phyloP scores from a whole-genome alignment of 495 filamentous ascomycete genomes.

The Lasiosphaeris hirsuta region DNA sequence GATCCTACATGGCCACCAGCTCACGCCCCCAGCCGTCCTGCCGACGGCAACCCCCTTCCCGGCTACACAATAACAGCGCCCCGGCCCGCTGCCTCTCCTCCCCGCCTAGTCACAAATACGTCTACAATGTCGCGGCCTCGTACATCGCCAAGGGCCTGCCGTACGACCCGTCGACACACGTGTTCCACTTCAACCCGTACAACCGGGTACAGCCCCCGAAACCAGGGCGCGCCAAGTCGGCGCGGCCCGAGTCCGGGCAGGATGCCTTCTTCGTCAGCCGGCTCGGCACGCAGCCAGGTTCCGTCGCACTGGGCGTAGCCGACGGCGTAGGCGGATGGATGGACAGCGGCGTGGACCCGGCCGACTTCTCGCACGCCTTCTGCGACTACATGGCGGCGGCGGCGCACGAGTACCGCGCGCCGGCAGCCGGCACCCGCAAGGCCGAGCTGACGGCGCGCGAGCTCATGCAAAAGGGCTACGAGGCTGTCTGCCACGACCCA shows the following conservation, averaged over 20 bases:
- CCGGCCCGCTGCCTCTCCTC: neutral
- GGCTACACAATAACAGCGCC: no score
- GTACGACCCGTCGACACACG: constrained; percentile 66
- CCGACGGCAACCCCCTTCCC: no score
- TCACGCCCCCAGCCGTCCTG: no score
- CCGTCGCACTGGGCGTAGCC: constrained; percentile 78
- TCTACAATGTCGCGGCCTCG: constrained; percentile 64
- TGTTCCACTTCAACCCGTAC: constrained; percentile 73
- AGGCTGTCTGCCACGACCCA: constrained; percentile 69
- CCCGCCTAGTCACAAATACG: constrained; percentile 40
- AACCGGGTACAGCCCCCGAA: constrained; percentile 52
- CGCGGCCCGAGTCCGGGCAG: constrained; percentile 77
- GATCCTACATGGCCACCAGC: neutral
- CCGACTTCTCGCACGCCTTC: constrained; percentile 92
- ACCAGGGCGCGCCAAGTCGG: constrained; percentile 42
- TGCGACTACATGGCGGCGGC: constrained; percentile 84
- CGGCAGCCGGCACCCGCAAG: constrained; percentile 15
- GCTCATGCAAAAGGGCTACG: constrained; percentile 81
- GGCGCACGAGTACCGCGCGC: constrained; percentile 49
- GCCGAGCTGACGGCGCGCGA: constrained; percentile 56
- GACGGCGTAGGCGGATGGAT: constrained; percentile 96
- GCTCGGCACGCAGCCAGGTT: constrained; percentile 54
- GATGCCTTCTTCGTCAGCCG: constrained; percentile 93
- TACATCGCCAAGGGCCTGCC: constrained; percentile 74
- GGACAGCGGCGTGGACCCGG: constrained; percentile 85